A percentile compares a stretch with the other conserved stretches of the same genome.
Conservation (phyloP, 2,329 filamentous ascomycete genomes). For the Monilinia polystroma region DNA sequence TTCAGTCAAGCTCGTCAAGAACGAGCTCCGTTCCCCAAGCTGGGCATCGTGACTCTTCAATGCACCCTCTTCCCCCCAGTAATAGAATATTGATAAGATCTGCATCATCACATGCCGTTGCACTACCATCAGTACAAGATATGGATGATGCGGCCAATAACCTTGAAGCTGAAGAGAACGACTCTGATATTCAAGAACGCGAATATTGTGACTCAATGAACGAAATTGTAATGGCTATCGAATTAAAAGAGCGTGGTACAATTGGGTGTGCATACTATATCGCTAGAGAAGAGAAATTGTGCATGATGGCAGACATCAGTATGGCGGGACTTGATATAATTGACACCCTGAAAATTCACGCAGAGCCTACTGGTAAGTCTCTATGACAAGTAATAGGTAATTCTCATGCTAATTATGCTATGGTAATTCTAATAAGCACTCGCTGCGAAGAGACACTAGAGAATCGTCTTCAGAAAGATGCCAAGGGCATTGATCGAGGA, state of each 20-base stretch:
- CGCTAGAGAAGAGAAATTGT: conserved; percentile 66
- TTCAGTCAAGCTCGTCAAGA: conserved; percentile 28
- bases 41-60: conserved; percentile 27
- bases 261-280: conserved; percentile 86
- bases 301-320: conserved; percentile 73
- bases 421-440: conserved; percentile 49
- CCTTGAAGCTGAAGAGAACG: conserved; percentile 33
- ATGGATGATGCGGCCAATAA: conserved; percentile 26
- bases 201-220: conserved; percentile 53
- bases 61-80: conserved; percentile 26
- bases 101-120: conserved; percentile 22
- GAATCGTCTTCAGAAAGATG: conserved; percentile 37
- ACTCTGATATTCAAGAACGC: conserved; percentile 38
- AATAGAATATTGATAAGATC: conserved; percentile 30
- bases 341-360: conserved; percentile 58
- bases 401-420: background rate
- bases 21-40: conserved; percentile 29
- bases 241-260: conserved; percentile 66
- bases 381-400: no score
- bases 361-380: conserved; percentile 49
- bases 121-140: conserved; percentile 21
- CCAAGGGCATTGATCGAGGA: conserved; percentile 34
- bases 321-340: conserved; percentile 66
- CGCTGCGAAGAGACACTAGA: conserved; percentile 40
- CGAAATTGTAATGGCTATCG: conserved; percentile 78